Evolutionary conservation across 2,329 filamentous ascomycete species (phyloP).

Genomic region (Trichoderma sp.): DNA sequence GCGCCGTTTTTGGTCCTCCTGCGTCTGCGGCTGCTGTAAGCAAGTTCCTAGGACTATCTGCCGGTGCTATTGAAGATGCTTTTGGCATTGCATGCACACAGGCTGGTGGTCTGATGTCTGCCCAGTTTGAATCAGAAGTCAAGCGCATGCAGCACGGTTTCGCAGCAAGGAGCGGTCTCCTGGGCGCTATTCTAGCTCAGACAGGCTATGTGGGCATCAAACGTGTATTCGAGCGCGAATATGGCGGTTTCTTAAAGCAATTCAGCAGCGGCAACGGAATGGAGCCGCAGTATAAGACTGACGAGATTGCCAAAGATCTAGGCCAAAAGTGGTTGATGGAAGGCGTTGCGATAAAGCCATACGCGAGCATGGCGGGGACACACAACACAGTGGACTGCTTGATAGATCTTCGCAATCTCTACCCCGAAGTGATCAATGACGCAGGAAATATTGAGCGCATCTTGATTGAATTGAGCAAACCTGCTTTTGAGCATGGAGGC

Average conservation of each 20-base stretch:
- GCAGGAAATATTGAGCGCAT: constrained; percentile 37
- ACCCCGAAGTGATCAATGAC: constrained; percentile 34
- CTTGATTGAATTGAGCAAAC: constrained; percentile 37
- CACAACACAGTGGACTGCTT: constrained; percentile 45
- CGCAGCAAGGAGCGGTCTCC: constrained; percentile 48
- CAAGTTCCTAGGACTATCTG: constrained; percentile 40
- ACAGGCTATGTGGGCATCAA: constrained; percentile 48
- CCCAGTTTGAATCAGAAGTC: constrained; percentile 48
- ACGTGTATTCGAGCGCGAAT: constrained; percentile 46
- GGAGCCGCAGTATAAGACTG: constrained; percentile 5
- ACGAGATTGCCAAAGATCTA: constrained; percentile 40
- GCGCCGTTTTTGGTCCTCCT: constrained; percentile 45
- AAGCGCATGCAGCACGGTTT: constrained; percentile 54
- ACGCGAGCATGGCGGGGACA: constrained; percentile 44
- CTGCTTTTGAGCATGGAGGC: constrained; percentile 43
- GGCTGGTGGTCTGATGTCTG: constrained; percentile 46
- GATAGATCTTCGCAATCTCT: constrained; percentile 37
- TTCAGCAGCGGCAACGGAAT: constrained; percentile 38
- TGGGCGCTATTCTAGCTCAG: constrained; percentile 45
- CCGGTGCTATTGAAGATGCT: constrained; percentile 40
- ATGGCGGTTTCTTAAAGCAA: constrained; percentile 48
- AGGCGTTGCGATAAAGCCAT: constrained; percentile 44
- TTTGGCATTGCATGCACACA: constrained; percentile 48
- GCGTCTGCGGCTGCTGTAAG: constrained; percentile 40
- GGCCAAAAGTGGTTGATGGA: constrained; percentile 44